Percentiles rank a stretch among this genome's conserved stretches.
Conservation (phyloP, 192 early-diverging fungal genomes). For the Hyaloraphidium curvatum region DNA sequence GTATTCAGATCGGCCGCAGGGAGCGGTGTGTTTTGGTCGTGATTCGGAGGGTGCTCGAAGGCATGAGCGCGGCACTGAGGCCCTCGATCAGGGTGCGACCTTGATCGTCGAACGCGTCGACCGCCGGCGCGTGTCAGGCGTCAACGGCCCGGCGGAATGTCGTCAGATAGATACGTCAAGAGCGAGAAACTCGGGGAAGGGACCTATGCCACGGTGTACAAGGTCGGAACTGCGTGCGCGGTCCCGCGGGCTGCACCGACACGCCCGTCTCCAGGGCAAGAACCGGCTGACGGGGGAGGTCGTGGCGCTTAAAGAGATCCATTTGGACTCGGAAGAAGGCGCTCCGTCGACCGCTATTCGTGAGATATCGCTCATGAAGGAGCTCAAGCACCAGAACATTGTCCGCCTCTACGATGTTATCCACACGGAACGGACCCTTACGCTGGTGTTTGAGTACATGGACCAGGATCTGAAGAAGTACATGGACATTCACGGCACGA, state of each 20-base stretch:
- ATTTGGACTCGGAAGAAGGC: conserved; percentile 51
- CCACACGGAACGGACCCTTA: conserved; percentile 67
- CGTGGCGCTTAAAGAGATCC: conserved; percentile 93
- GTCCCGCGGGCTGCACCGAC: not conserved
- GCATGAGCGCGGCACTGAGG: too few relatives aligned
- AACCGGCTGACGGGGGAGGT: conserved; percentile 55
- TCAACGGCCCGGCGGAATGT: too few relatives aligned
- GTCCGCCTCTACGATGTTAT: conserved; percentile 65
- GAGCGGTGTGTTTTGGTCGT: too few relatives aligned
- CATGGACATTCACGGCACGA: conserved; percentile 53
- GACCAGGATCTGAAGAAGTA: conserved; percentile 73
- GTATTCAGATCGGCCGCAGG: too few relatives aligned
- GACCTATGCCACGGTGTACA: conserved; percentile 76
- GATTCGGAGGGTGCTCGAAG: too few relatives aligned
- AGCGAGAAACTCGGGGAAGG: conserved; percentile 94
- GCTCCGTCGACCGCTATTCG: conserved; percentile 94
- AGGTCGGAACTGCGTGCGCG: not conserved
- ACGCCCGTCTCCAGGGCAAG: conserved; percentile 43
- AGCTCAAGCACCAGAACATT: conserved; percentile 82
- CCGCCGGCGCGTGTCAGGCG: too few relatives aligned
- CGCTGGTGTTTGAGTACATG: conserved; percentile 76
- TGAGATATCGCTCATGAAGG: conserved; percentile 96
- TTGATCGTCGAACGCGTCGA: too few relatives aligned
- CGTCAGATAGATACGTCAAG: conserved; percentile 11
- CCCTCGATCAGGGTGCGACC: too few relatives aligned